Evolutionary conservation across 2,329 filamentous ascomycete species (phyloP), one percentile per base, ranked within the genome.

Genomic region (Botrytis cinerea): DNA sequence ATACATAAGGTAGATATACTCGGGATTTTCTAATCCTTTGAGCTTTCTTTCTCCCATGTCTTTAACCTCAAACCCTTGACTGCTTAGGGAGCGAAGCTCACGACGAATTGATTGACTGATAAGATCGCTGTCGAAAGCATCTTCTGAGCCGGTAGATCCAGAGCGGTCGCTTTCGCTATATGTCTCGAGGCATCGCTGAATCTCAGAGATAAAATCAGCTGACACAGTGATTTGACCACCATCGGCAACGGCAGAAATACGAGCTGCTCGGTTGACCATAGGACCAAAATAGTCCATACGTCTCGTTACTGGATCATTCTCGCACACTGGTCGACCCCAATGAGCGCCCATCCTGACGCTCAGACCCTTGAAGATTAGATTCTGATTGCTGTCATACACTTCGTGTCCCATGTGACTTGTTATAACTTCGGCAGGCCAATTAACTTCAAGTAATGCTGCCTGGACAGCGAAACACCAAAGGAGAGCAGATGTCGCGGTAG

Each of bases 201-300:
- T 95, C 82, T 99, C 96, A 20, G 93, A 93, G 80, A 99, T 97
- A 83, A 98, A 98, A 82, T 99, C 96, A 1, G 94, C 94, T 0
- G 95, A 98, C 2, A 98, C 96, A 0, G 95, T 96, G 77, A 98
- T 98, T 81, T 99, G 95, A 0, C 96, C 96, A 75, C 96, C 96
- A 81, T 99, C 96, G 51, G 96, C 96, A 61, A 97, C 95, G 35
- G 93, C 92, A 10, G 94, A 96, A 77, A 99, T 97, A 84, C 96
- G 92, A 25, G 96, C 92, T 0, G 96, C 94, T 80, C 97, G 95
- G 84, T 99, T 99, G 80, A 99, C 96, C 94, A 99, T 99, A 22
- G 96, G 96, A 0, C 96, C 96, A 81, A 98, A 99, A 84, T 99
- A 99, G 80, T 99, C 96, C 96, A 99, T 99, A 76, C 96, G 94